Conservation (phyloP, 2,329 filamentous ascomycete genomes). For the Drechslerella stenobrocha region DNA sequence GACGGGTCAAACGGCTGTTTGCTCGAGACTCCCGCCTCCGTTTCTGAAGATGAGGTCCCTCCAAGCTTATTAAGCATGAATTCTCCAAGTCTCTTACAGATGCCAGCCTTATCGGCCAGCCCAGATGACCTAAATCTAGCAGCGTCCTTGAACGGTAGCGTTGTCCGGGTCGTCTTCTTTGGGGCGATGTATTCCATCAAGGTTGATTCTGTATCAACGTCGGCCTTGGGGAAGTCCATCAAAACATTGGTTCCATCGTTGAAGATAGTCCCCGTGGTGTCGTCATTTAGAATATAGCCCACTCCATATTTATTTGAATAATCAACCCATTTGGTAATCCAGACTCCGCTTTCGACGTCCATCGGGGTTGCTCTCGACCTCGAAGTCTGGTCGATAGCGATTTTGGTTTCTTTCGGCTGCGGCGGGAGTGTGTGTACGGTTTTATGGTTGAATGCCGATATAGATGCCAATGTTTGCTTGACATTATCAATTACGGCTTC, state of each 20-base stretch:
- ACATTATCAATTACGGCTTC: slow-evolving; percentile 32
- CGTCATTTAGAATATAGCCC: slow-evolving; percentile 80
- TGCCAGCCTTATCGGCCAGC: slow-evolving; percentile 50
- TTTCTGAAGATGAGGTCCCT: slow-evolving; percentile 46
- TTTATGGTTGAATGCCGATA: slow-evolving; percentile 50
- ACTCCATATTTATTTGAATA: slow-evolving; percentile 85
- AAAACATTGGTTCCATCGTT: slow-evolving; percentile 55
- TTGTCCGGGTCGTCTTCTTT: slow-evolving; percentile 32
- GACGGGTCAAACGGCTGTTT: slow-evolving; percentile 31
- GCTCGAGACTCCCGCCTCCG: slow-evolving; percentile 19
- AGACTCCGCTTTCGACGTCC: slow-evolving; percentile 50
- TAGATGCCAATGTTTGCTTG: slow-evolving; percentile 46
- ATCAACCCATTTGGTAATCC: slow-evolving; percentile 73
- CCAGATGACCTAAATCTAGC: slow-evolving; percentile 47
- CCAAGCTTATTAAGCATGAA: slow-evolving; percentile 63
- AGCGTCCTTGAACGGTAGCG: slow-evolving; percentile 49
- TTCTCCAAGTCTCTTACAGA: slow-evolving; percentile 75
- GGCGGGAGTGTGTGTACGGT: slow-evolving; percentile 50
- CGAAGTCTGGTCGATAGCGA: slow-evolving; percentile 49
- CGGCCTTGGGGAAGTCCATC: slow-evolving; percentile 54
- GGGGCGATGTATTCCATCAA: slow-evolving; percentile 38
- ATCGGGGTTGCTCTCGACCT: slow-evolving; percentile 37
- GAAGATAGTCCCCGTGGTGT: slow-evolving; percentile 71
- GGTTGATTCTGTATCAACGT: slow-evolving; percentile 18
- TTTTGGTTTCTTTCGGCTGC: slow-evolving; percentile 49